Evolutionary conservation across 768 basidiomycete genomes (phyloP), one percentile per base, ranked within the genome.

Genomic region (Suillus spraguei): DNA sequence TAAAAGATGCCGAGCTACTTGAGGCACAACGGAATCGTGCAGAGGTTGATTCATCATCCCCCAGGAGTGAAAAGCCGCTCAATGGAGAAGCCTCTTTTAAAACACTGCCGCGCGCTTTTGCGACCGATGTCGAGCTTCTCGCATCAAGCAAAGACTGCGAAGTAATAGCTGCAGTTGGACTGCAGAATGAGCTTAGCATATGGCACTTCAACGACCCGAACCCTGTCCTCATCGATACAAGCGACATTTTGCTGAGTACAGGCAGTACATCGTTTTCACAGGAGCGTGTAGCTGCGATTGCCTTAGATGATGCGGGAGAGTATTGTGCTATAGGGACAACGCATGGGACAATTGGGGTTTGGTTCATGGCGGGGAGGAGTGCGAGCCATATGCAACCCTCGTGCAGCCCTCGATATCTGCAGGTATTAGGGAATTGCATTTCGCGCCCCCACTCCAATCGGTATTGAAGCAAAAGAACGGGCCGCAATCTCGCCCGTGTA

Each of bases 1-100:
- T 98, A 65, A 97, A 96, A 78, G 90, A 97, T 67, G 87, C 94
- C 0, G 95, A 99, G 63, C 84, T 95, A 1, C 82, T 97, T 41
- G 95, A 95, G 69, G 91, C 92, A 3, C 94, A 95, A 69, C 82
- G 89, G 46, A 83, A 90, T 70, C 82, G 85, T 38, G 78, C 79
- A 2, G 85, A 85, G 41, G 70, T 79, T 1, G 81, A 82, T 64
- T 67, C 73, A 9, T 67, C 74, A 10, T 73, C 77, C 5, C 50
- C 65, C 9, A 75, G 71, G 59, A 38, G 47, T 39, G 50, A 66
- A 60, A 56, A 66, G 39, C 61, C 77, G 3, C 71, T 86, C 14
- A 78, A 83, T 60, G 78, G 74, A 32, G 71, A 80, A 16, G 72
- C 90, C 2, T 75, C 81, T 20, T 92, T 94, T 68, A 80, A 82